Conservation (phyloP, 805 yeast species). For the Wickerhamiella musiphila region DNA sequence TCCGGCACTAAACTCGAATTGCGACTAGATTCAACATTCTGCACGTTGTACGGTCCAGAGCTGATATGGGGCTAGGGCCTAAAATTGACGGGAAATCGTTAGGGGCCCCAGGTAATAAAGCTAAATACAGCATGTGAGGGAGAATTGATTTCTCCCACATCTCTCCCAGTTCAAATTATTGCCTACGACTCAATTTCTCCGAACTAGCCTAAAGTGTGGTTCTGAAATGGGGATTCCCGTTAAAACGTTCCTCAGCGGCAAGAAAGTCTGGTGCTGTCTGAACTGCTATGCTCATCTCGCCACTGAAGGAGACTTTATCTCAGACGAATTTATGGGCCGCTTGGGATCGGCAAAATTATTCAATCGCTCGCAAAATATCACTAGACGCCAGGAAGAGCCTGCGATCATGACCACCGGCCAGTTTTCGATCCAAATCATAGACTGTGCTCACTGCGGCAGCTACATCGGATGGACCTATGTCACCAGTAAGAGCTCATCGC, state of each 20-base stretch:
- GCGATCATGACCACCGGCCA: slow-evolving; percentile 43
- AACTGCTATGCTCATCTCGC: slow-evolving; percentile 28
- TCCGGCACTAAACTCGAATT: too few species aligned
- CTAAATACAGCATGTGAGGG: too few species aligned
- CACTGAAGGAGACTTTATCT: slow-evolving; percentile 21
- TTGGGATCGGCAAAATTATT: slow-evolving; percentile 44
- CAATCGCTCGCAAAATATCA: slow-evolving; percentile 29
- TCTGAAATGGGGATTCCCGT: slow-evolving; percentile 34
- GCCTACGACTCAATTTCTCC: too few species aligned
- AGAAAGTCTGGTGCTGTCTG: slow-evolving; percentile 24
- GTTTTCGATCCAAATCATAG: slow-evolving; percentile 38
- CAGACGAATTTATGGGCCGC: slow-evolving; percentile 34
- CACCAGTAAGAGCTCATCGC: slow-evolving; percentile 28
- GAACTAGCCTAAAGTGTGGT: too few species aligned
- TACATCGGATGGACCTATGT: slow-evolving; percentile 51
- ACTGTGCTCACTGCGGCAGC: slow-evolving; percentile 36
- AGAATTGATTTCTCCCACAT: too few species aligned
- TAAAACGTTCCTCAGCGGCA: slow-evolving; percentile 24
- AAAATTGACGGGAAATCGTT: too few species aligned
- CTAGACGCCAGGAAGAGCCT: slow-evolving; percentile 23
- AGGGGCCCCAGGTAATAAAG: too few species aligned
- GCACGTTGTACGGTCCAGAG: too few species aligned
- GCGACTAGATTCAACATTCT: too few species aligned
- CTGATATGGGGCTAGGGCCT: too few species aligned
- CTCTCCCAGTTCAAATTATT: too few species aligned